A percentile compares a stretch with the other conserved stretches of the same genome.
Evolutionary conservation across 805 yeast species (phyloP).

Genomic region (Crinitomyces ghanaensis): DNA sequence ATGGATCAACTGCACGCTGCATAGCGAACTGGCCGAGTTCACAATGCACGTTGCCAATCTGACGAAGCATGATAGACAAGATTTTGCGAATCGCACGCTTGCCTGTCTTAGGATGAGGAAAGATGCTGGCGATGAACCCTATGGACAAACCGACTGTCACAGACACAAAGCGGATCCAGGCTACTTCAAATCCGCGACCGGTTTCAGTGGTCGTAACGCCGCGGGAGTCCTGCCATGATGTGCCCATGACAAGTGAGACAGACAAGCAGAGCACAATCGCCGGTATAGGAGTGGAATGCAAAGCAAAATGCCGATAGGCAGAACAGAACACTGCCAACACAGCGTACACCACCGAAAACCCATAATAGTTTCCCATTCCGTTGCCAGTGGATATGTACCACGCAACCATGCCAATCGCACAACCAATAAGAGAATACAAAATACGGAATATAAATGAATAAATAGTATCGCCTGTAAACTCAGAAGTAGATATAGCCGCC

Average conservation of each 20-base stretch:
- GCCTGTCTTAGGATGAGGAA: slow-evolving; percentile 26
- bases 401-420: slow-evolving; percentile 23
- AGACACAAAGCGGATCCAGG: slow-evolving; percentile 26
- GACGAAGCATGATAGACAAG: slow-evolving; percentile 18
- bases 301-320: slow-evolving; percentile 23
- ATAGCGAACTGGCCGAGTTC: slow-evolving; percentile 22
- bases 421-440: slow-evolving; percentile 22
- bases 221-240: slow-evolving; percentile 23
- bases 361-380: slow-evolving; percentile 25
- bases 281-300: slow-evolving; percentile 21
- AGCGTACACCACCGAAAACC: slow-evolving; percentile 23
- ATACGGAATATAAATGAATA: slow-evolving; percentile 21
- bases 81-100: slow-evolving; percentile 22
- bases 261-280: slow-evolving; percentile 22
- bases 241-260: slow-evolving; percentile 22
- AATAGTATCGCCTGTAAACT: slow-evolving; percentile 25
- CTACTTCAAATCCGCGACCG: slow-evolving; percentile 23
- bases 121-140: slow-evolving; percentile 22
- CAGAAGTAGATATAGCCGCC: slow-evolving; percentile 21
- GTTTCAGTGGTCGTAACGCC: slow-evolving; percentile 13
- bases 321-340: slow-evolving; percentile 18
- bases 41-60: slow-evolving; percentile 22
- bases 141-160: slow-evolving; percentile 23
- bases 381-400: slow-evolving; percentile 28
- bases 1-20: slow-evolving; percentile 15